A percentile compares a stretch with the other conserved stretches of the same genome.
Evolutionary conservation across 2,329 filamentous ascomycete genomes (phyloP).

Genomic region (Xylariales sp.): DNA sequence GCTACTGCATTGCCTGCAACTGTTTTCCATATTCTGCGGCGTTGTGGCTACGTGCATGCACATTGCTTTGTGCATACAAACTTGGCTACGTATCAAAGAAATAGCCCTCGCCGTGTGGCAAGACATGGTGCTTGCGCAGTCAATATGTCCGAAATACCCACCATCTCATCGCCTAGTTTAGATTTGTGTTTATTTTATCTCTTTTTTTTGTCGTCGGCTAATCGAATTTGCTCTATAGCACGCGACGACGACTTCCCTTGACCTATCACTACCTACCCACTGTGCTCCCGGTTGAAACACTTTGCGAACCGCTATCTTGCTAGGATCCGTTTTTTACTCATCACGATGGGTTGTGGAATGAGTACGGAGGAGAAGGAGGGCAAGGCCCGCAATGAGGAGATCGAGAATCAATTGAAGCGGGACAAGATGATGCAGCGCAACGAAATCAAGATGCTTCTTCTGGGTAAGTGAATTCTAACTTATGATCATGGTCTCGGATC

Average conservation of each 20-base stretch:
- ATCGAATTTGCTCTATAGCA: conserved; percentile 25
- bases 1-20: conserved; percentile 7
- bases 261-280: neutral
- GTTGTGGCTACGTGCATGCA: conserved; percentile 26
- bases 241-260: conserved; percentile 26
- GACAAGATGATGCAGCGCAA: conserved; percentile 99
- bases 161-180: neutral
- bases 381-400: conserved; percentile 99
- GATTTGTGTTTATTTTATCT: neutral
- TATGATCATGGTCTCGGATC: neutral
- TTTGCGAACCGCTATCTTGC: conserved; percentile 15
- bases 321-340: conserved; percentile 48
- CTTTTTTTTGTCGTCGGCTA: conserved; percentile 19
- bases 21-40: conserved; percentile 10
- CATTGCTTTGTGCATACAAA: conserved; percentile 21
- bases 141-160: neutral
- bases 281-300: conserved; percentile 9
- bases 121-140: conserved; percentile 18
- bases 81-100: conserved; percentile 11
- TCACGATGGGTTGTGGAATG: conserved; percentile 99
- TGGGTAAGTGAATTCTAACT: conserved; percentile 73
- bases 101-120: conserved; percentile 3
- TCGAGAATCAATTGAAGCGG: conserved; percentile 98
- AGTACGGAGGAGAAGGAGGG: conserved; percentile 99
- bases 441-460: conserved; percentile 99